Percentiles rank a stretch among this genome's conserved stretches.
phyloP scores from a whole-genome alignment of 2,329 filamentous ascomycete species.

The Monosporascus sp. region DNA sequence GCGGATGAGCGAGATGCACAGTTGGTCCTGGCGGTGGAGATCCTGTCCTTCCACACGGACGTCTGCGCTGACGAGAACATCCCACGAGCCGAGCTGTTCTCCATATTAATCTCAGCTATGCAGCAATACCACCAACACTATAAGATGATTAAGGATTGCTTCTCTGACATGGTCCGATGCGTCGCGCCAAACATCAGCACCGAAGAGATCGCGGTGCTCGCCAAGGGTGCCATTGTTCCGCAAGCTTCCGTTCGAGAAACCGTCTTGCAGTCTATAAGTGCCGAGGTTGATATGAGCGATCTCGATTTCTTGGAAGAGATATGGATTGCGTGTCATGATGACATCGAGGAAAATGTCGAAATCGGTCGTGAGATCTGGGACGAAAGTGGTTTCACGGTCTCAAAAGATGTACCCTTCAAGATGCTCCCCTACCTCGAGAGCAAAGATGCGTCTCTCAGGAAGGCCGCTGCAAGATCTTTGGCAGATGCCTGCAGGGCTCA shows the following conservation, averaged over 20 bases:
- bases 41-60: slow-evolving; percentile 82
- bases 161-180: slow-evolving; percentile 78
- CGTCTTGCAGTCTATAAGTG: slow-evolving; percentile 81
- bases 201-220: slow-evolving; percentile 69
- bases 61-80: slow-evolving; percentile 69
- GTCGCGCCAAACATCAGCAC: slow-evolving; percentile 74
- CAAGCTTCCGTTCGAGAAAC: slow-evolving; percentile 77
- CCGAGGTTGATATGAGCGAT: slow-evolving; percentile 88
- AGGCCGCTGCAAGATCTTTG: slow-evolving; percentile 75
- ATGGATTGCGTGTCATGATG: slow-evolving; percentile 90
- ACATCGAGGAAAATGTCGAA: slow-evolving; percentile 79
- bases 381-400: slow-evolving; percentile 74
- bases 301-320: slow-evolving; percentile 82
- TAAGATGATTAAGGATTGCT: slow-evolving; percentile 88
- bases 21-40: slow-evolving; percentile 80
- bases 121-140: slow-evolving; percentile 88
- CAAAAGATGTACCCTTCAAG: slow-evolving; percentile 56
- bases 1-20: slow-evolving; percentile 84
- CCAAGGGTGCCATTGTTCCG: slow-evolving; percentile 71
- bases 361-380: slow-evolving; percentile 89
- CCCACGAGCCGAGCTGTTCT: slow-evolving; percentile 69
- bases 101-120: slow-evolving; percentile 73
- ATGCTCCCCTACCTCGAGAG: slow-evolving; percentile 76
- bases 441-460: slow-evolving; percentile 73
- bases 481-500: slow-evolving; percentile 65